A percentile compares a stretch with the other conserved stretches of the same genome.
Conservation (phyloP, 208 protist species). For the Trypanosoma congolense region DNA sequence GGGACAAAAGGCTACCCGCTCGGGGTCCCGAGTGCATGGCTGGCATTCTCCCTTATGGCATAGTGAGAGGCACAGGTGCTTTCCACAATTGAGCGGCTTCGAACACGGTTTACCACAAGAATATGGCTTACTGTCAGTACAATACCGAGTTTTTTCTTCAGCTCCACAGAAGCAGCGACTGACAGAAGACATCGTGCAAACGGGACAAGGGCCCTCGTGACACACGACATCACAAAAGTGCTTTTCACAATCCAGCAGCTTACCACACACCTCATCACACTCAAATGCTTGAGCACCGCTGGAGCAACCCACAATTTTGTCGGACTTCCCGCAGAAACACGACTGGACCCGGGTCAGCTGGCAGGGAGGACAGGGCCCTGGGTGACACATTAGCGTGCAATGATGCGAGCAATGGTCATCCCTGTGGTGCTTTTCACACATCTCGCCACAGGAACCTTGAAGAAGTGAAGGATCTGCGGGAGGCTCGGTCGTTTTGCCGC, state of each 20-base stretch:
- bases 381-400: slow-evolving; percentile 80
- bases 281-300: slow-evolving; percentile 65
- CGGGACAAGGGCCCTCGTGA: slow-evolving; percentile 81
- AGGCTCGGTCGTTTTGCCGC: slow-evolving; percentile 62
- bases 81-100: slow-evolving; percentile 74
- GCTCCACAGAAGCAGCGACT: slow-evolving; percentile 88
- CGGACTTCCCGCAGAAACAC: slow-evolving; percentile 80
- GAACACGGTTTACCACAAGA: slow-evolving; percentile 38
- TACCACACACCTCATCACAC: slow-evolving; percentile 68
- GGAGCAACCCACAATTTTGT: slow-evolving; percentile 66
- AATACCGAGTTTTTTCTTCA: slow-evolving; percentile 31
- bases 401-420: slow-evolving; percentile 61
- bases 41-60: slow-evolving; percentile 81
- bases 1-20: slow-evolving; percentile 45
- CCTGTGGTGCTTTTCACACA: slow-evolving; percentile 45
- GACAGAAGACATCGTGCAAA: slow-evolving; percentile 57
- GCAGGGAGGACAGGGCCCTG: slow-evolving; percentile 73
- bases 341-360: slow-evolving; percentile 42
- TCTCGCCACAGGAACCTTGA: slow-evolving; percentile 72
- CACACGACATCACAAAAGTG: slow-evolving; percentile 79
- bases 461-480: slow-evolving; percentile 54
- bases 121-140: slow-evolving; percentile 33
- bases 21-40: slow-evolving; percentile 50
- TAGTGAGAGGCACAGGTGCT: slow-evolving; percentile 63
- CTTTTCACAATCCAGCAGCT: slow-evolving; percentile 66